These are phyloP conservation scores for Phytophthora vignae DNA, from an alignment of 352 stramenopile genomes.

Conservation along the genomic window DNA sequence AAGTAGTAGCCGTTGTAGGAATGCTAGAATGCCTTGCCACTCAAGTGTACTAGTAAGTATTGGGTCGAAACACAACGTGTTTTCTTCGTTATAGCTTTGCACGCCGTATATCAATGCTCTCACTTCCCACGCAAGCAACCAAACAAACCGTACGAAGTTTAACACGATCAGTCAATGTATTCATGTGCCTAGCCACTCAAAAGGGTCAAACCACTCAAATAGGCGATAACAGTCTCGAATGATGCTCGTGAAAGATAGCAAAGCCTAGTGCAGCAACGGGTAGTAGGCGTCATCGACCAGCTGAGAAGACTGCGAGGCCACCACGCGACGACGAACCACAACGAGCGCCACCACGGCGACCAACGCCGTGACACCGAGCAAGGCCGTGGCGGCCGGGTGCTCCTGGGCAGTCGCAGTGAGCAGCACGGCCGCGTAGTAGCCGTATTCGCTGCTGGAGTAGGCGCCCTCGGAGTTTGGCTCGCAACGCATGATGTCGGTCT, in stretches of 20 bases:
- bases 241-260: background rate
- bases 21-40: no score
- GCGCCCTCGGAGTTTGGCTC: constrained; percentile 33
- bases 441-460: constrained; percentile 27
- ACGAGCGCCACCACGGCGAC: constrained; percentile 64
- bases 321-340: constrained; percentile 47
- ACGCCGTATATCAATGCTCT: no score
- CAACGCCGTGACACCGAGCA: constrained; percentile 49
- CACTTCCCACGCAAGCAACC: no score
- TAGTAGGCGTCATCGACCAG: constrained; percentile 67
- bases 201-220: background rate
- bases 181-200: background rate
- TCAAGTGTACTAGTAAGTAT: no score
- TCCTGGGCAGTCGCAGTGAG: constrained; percentile 35
- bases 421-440: constrained; percentile 34
- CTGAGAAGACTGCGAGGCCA: constrained; percentile 17
- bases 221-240: background rate
- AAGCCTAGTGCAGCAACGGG: constrained; percentile 58
- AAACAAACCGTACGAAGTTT: no score
- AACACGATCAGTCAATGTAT: background rate
- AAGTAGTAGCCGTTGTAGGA: no score
- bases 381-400: constrained; percentile 37
- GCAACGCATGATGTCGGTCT: constrained; percentile 68
- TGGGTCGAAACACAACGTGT: no score
- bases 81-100: no score